A percentile compares a stretch with the other conserved stretches of the same genome.
Conservation (phyloP, 2,329 filamentous ascomycete species). For the Trichoderma atroviride region DNA sequence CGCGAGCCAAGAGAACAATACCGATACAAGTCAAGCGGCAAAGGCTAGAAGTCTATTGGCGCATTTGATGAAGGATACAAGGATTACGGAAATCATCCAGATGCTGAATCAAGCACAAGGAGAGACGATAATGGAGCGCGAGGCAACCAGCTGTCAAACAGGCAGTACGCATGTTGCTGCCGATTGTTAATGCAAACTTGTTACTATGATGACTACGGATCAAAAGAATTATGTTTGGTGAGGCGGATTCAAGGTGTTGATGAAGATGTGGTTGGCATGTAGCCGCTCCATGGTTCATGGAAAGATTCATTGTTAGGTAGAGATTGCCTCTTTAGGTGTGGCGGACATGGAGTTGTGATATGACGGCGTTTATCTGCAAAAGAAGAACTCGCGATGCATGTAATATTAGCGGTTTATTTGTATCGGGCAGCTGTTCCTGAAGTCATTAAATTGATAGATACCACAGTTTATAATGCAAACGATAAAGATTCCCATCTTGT, state of each 20-base stretch:
- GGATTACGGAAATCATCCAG: neutral
- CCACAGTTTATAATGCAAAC: neutral
- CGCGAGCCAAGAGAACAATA: neutral
- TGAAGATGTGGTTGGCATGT: neutral
- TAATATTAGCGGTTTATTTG: neutral
- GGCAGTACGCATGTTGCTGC: neutral
- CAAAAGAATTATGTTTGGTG: neutral
- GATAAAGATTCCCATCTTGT: neutral
- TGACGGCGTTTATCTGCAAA: neutral
- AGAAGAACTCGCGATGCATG: neutral
- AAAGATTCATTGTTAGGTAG: neutral
- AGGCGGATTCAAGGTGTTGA: neutral
- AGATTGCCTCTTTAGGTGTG: neutral
- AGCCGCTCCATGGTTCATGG: neutral
- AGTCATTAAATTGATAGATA: neutral
- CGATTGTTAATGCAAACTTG: neutral
- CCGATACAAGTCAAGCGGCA: neutral
- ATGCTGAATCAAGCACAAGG: neutral
- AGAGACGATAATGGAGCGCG: neutral
- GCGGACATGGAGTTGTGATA: neutral
- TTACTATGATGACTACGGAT: neutral
- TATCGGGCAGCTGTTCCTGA: neutral
- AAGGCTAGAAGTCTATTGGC: neutral
- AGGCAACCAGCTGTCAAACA: neutral
- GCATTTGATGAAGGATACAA: neutral